Evolutionary conservation across 352 stramenopile species (phyloP), one percentile per base, ranked within the genome.

Genomic region (Phytopythium cucurbitacearum): DNA sequence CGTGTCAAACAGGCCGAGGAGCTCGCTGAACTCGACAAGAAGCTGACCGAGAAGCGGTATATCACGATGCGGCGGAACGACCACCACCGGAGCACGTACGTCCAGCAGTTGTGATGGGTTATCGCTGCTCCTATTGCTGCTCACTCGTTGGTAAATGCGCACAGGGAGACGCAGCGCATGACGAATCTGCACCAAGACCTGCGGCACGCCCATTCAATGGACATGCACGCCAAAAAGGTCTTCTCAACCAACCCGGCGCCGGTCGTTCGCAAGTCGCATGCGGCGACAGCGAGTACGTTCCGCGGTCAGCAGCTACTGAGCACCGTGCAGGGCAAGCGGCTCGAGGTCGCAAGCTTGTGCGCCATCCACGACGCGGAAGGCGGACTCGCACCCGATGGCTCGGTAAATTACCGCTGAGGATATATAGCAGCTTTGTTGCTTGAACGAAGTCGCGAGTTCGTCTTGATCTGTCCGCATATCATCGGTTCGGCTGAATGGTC

Each of bases 11-110:
- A 88, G 33, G 62, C 76, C 1, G 61, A 76, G 11, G 76, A 91
- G 35, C 55, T 83, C 16, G 67, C 69, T 1, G 69, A 91, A 34
- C 51, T 85, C 4, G 62, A 85, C 55, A 78, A 89, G 40, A 87
- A 86, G 40, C 56, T 91, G 3, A 73, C 73, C 53, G 80, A 91
- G 60, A 88, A 88, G 47, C 73, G 77, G 28, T 91, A 87, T 54
- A 77, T 76, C 15, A 54, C 76, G n/a, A 69, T 72, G 59, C 72
- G 80, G 48, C 53, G 59, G 16, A 89, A 89, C 50, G 70, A 89
- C 16, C 70, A 53, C 12, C 69, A 82, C 34, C 67, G 71, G 9
- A 85, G 68, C 45, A 80, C 69, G 80, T 89, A 68, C 47, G 70
- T 42, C 2, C 4, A 28, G 21, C 21, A 28, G 21, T 28, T 33